Percentiles rank a stretch among this genome's conserved stretches.
Evolutionary conservation across 495 filamentous ascomycete species (phyloP).

Genomic region (Zalerion maritima): DNA sequence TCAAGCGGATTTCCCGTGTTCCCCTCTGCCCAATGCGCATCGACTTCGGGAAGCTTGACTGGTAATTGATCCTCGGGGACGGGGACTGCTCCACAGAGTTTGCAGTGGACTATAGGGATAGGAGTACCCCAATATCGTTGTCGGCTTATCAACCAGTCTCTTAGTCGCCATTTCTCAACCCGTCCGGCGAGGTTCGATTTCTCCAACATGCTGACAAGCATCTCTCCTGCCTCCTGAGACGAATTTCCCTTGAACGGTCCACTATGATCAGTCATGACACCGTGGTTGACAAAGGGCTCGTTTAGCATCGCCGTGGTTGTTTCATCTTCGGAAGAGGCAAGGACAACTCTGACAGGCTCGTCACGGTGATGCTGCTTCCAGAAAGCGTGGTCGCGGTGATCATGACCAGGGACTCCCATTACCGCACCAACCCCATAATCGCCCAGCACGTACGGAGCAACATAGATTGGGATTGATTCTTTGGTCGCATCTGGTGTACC

Average conservation of each 20-base stretch:
- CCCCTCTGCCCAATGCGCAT: conserved; percentile 49
- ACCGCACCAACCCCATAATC: conserved; percentile 82
- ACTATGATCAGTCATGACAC: conserved; percentile 47
- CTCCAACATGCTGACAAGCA: conserved; percentile 44
- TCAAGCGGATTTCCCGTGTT: conserved; percentile 68
- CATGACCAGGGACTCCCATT: conserved; percentile 85
- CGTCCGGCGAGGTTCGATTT: conserved; percentile 36
- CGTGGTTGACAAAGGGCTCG: conserved; percentile 42
- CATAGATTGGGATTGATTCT: conserved; percentile 55
- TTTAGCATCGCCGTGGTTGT: conserved; percentile 23
- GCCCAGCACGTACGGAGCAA: conserved; percentile 72
- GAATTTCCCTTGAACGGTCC: conserved; percentile 43
- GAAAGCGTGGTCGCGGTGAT: conserved; percentile 60
- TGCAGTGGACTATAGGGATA: conserved; percentile 79
- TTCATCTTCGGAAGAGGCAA: conserved; percentile 36
- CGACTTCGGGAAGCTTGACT: conserved; percentile 56
- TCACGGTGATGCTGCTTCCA: conserved; percentile 53
- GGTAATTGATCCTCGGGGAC: conserved; percentile 66
- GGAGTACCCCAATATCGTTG: conserved; percentile 87
- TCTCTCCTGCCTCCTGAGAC: conserved; percentile 46
- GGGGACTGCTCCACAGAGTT: conserved; percentile 59
- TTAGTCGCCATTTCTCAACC: conserved; percentile 56
- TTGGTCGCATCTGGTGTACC: conserved; percentile 32
- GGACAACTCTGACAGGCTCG: conserved; percentile 35
- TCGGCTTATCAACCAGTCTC: conserved; percentile 79